Evolutionary conservation across 495 filamentous ascomycete genomes (phyloP), one percentile per base, ranked within the genome.

Genomic region (Aspergillus bertholletiae): DNA sequence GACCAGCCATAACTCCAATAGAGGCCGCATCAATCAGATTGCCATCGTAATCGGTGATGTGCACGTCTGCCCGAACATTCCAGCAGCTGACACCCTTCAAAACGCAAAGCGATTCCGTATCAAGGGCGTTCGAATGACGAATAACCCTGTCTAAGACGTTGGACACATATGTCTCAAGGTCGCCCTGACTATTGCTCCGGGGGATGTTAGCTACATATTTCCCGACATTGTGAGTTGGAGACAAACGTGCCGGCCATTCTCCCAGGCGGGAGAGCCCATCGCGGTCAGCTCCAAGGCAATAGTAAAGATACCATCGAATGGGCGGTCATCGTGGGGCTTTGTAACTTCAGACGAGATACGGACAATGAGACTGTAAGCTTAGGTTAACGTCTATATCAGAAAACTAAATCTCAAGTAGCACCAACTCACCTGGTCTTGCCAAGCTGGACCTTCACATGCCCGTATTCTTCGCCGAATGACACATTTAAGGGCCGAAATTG

Each of bases 71-170:
- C 22, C 90, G 88, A 48, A 98, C 79, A 45, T 81, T 83, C 88
- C 94, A 98, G 73, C 88, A 91, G 70, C 92, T 95, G 50, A 87
- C 77, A 13, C 90, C 91, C 22, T 94, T 91, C 21, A 97, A 71
- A 13, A 98, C 89, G 67, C 94, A 98, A 26, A 98, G 82, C 1
- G 91, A 95, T 74, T 98, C 94, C 24, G 91, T 96, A 65, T 96
- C 92, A 22, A 98, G 80, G 9, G 94, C 94, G 56, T 84, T 84
- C 7, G 91, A 96, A 44, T 93, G 89, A 24, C 95, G 93, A 55
- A 98, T 84, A 15, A 95, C 86, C 61, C 95, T 92, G 71, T 98
- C 94, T 32, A 98, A 86, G 46, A 92, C 78, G 34, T 92, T 86
- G 9, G 92, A 88, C 40, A 96, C 84, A 50, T 94, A 81, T 1